Evolutionary conservation across 1,284 basidiomycete species (phyloP).

Genomic region (Somion occarium): DNA sequence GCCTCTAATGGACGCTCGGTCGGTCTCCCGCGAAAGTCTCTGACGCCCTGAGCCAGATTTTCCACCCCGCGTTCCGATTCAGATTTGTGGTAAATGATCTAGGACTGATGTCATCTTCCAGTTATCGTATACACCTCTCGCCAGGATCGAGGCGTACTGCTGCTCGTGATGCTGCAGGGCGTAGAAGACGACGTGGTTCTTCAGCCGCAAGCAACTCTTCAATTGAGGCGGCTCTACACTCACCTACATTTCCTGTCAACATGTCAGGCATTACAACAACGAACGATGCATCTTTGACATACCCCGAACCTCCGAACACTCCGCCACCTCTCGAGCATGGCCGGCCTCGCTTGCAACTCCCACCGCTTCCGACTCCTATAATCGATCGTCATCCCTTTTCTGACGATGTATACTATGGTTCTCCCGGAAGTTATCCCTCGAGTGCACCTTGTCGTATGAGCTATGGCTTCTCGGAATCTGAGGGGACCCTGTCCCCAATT

Average conservation of each 20-base stretch:
- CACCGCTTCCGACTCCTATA: neutral
- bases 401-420: neutral
- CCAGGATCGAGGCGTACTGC: constrained; percentile 65
- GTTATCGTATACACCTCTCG: constrained; percentile 69
- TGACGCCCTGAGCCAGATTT: too few species aligned
- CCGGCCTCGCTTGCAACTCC: neutral
- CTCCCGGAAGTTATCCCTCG: neutral
- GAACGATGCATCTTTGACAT: neutral
- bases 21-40: too few species aligned
- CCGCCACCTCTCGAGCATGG: constrained; percentile 25
- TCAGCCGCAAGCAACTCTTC: neutral
- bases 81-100: neutral
- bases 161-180: constrained; percentile 18
- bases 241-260: too few species aligned
- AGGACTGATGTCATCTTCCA: constrained; percentile 22
- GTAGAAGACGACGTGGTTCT: neutral
- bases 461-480: neutral
- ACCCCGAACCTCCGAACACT: constrained; percentile 25
- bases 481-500: neutral
- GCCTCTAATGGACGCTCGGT: too few species aligned
- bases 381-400: neutral
- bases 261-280: too few species aligned
- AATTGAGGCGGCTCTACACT: neutral
- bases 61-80: neutral
- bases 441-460: neutral